These are phyloP conservation scores for Amoeboaphelidium protococcarum DNA, from an alignment of 371 early-diverging fungal species.

Conservation along the genomic window DNA sequence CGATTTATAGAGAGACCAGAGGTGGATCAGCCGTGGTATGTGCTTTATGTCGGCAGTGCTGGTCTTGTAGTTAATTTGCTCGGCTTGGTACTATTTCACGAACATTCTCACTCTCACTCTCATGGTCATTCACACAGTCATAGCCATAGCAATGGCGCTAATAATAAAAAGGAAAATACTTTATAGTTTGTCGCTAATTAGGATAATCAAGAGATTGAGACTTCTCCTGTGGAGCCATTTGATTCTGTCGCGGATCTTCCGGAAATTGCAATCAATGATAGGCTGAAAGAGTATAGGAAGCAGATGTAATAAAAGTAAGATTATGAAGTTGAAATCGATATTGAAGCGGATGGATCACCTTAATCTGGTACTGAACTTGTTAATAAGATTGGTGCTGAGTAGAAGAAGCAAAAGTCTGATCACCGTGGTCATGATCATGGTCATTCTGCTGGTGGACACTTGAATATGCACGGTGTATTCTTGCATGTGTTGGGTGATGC, in stretches of 20 bases:
- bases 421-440: not conserved
- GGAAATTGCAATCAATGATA: too few species aligned
- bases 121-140: slow-evolving; percentile 12
- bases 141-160: slow-evolving; percentile 10
- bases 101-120: slow-evolving; percentile 9
- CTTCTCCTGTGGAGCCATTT: too few species aligned
- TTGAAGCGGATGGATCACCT: too few species aligned
- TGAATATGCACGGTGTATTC: slow-evolving; percentile 79
- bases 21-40: slow-evolving; percentile 37
- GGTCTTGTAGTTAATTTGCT: slow-evolving; percentile 60
- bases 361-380: slow-evolving; percentile 2
- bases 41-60: slow-evolving; percentile 49
- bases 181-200: too few species aligned
- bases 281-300: too few species aligned
- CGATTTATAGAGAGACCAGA: slow-evolving; percentile 37
- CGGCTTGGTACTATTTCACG: slow-evolving; percentile 51
- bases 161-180: slow-evolving; percentile 1
- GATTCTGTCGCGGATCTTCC: too few species aligned
- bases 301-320: too few species aligned
- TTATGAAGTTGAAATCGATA: too few species aligned
- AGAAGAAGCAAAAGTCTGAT: slow-evolving; percentile 3
- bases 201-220: too few species aligned
- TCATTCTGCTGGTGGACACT: slow-evolving; percentile 13
- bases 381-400: slow-evolving; percentile 10
- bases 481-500: slow-evolving; percentile 85